Base-by-base conservation (phyloP, 768 basidiomycete species). In the Suillus spraguei region DNA sequence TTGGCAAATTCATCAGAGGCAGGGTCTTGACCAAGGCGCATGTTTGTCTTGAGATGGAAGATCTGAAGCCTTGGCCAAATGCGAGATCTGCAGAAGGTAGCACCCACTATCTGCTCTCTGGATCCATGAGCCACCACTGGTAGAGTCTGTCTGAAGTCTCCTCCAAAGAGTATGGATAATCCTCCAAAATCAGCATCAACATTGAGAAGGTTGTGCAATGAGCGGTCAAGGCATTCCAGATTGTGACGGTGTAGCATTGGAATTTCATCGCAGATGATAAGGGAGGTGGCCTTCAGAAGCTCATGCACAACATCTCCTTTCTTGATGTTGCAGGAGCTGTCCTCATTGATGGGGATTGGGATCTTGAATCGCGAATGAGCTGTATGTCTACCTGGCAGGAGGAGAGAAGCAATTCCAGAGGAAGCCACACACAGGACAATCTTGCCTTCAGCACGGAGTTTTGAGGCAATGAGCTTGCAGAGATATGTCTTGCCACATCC, bases 371-470 rank as follows among this genome's bases (percentile, higher is more conserved):
- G 66, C 0, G 81, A 83, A 63, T 85, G 80, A 1, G 80, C 74
- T 35, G 84, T 85, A 1, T 76, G 69, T 0, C 83, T 82, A 44
- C 80, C 78, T 14, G 58, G 64, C 1, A 84, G 68, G 1, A 85
- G 71, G 13, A 83, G 68, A 1, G 83, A 72, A 9, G 83, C 80
- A 60, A 85, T 80, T 0, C 83, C 82, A 42, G 82, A 83, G 1
- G 83, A 85, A 14, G 82, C 80, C 16, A 82, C 80, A 78, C 79
- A 83, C 3, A 85, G 72, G 1, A 80, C 73, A 69, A 83, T 75
- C 32, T 66, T 32, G 0, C 72, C 72, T 14, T 70, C 50, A 9
- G 65, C 64, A 14, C 72, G 65, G 1, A 82, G 24, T 14, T 66
- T 46, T 42, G 69, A 44, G 65, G 76, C 73, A 49, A 81, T 65